Evolutionary conservation across 192 early-diverging fungal species (phyloP), one percentile per base, ranked within the genome.

Genomic region (Rhizoclosmatium sp.): DNA sequence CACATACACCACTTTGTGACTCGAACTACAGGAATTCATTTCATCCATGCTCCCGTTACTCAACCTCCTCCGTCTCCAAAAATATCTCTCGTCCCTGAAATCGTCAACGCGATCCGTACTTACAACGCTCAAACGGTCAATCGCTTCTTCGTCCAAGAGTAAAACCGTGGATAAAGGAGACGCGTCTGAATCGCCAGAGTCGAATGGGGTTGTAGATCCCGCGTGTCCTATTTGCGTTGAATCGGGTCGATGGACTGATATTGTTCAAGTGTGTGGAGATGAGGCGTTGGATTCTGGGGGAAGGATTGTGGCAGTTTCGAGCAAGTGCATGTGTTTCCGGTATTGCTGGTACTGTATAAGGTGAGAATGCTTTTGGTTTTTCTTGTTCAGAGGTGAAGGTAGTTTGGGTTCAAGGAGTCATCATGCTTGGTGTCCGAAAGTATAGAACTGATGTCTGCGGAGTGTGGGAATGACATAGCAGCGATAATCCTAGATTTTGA

Each of bases 331-430:
- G 39, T 76, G 75, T 42, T 76, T 2, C 41, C 16, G 14, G 31
- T 76, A 76, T 42, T 76, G 75, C 75, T 65, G 46, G 9, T 76
- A 76, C 41, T 76, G 75, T 42, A 39, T 76, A 44, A 65, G 69
- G 69, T 71, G n/a, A 69, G 39, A 39, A 12, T 69, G 0, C 10
- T 16, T 16, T 23, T 16, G 10, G 39, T 46, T 69, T 47, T 10
- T 46, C 47, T 47, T 47, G 46, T 39, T n/a, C 19, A 19, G 40
- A 12, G 23, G 45, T 75, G 73, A 7, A 46, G 21, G 0, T 9
- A 42, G n/a, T 72, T 48, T 19, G 71, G 71, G 19, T n/a, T n/a
- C 23, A 19, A 59, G 40, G 71, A 31, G 31, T 31, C 31, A 31
- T 31, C 31, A 31, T 31, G 31, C 31, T 31, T 31, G 31, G 31